Evolutionary conservation across 495 filamentous ascomycete species (phyloP).

Genomic region (Endocarpon pusillum): DNA sequence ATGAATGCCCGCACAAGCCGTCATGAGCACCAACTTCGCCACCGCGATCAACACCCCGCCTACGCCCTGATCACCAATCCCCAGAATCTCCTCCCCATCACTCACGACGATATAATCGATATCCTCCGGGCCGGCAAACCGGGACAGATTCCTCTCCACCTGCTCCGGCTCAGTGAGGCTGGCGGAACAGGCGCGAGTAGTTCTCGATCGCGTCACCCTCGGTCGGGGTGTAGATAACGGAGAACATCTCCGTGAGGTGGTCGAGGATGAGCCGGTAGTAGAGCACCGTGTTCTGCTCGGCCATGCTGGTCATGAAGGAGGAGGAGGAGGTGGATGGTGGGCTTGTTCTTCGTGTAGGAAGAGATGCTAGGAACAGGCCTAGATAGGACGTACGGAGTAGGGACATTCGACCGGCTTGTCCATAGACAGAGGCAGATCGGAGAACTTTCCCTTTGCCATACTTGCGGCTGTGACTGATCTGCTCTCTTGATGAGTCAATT

Average conservation of each 20-base stretch:
- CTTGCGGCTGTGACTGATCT: no score
- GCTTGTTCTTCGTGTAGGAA: no score
- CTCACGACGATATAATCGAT: slow-evolving; percentile 84
- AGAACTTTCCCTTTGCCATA: no score
- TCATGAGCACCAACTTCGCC: slow-evolving; percentile 69
- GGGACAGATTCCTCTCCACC: slow-evolving; percentile 43
- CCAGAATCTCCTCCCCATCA: slow-evolving; percentile 66
- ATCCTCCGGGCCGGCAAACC: slow-evolving; percentile 53
- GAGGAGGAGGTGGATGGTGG: no score
- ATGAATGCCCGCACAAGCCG: slow-evolving; percentile 72
- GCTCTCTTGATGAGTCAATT: no score
- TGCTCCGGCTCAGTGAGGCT: slow-evolving; percentile 43
- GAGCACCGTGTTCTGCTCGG: slow-evolving; percentile 66
- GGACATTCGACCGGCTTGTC: no score
- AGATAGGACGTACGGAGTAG: no score
- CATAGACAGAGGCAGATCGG: no score
- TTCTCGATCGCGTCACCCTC: slow-evolving; percentile 85
- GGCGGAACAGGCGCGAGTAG: slow-evolving; percentile 62
- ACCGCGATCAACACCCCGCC: slow-evolving; percentile 73
- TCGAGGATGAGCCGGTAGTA: slow-evolving; percentile 53
- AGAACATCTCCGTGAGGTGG: slow-evolving; percentile 72
- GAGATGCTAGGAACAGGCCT: no score
- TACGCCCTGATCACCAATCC: slow-evolving; percentile 84
- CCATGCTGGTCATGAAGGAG: slow-evolving; percentile 66
- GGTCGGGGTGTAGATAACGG: slow-evolving; percentile 77